Conservation (phyloP, 2,329 filamentous ascomycete genomes). For the Colletotrichum zoysiae region DNA sequence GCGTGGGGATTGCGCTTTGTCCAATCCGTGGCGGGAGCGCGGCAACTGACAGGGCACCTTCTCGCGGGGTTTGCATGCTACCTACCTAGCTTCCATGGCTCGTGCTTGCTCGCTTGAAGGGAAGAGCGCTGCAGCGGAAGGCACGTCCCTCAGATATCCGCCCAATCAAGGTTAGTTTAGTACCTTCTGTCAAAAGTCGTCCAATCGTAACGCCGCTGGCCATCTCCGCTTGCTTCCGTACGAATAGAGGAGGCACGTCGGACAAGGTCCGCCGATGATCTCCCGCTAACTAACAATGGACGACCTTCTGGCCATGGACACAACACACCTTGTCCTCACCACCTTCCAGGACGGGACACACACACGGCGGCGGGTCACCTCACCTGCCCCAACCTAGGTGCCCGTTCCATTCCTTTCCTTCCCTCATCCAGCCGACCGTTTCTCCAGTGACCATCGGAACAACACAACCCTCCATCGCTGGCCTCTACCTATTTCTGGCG, state of each 20-base stretch:
- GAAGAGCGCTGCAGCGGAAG: constrained; percentile 30
- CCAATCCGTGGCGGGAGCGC: constrained; percentile 37
- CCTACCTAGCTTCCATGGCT: constrained; percentile 11
- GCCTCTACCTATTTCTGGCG: constrained; percentile 39
- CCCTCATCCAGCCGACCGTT: constrained; percentile 22
- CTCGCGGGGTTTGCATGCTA: constrained; percentile 40
- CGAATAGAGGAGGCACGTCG: constrained; percentile 16
- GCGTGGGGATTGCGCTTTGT: constrained; percentile 27
- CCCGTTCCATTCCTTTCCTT: too few relatives aligned
- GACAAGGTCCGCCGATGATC: constrained; percentile 39
- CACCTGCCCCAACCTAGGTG: too few relatives aligned
- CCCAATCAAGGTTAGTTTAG: constrained; percentile 9
- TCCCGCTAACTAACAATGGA: constrained; percentile 21
- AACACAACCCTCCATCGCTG: neutral
- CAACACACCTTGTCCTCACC: neutral
- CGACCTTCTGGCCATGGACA: constrained; percentile 2
- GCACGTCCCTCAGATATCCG: constrained; percentile 36
- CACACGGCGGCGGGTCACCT: constrained; percentile 3
- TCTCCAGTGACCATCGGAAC: neutral
- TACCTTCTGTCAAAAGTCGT: neutral
- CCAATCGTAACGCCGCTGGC: constrained; percentile 17
- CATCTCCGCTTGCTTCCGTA: constrained; percentile 7
- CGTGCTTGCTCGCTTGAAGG: constrained; percentile 16
- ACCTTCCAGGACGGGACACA: constrained; percentile 31
- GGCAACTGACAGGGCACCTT: constrained; percentile 30